phyloP scores from a whole-genome alignment of 192 early-diverging fungal genomes.

The Jimgerdemannia flammicorona region DNA sequence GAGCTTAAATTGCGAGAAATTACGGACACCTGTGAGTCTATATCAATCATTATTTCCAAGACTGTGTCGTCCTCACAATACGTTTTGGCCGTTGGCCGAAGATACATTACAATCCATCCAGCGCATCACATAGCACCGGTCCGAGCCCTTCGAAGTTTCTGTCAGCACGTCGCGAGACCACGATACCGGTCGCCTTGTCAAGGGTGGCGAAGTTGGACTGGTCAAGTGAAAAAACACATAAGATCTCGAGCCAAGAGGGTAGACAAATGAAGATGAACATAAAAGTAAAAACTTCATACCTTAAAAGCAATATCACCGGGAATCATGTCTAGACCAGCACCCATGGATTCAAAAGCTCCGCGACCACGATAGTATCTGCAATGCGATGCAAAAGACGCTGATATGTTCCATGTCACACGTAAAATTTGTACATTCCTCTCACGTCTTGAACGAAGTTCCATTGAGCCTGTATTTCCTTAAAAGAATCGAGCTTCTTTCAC shows the following conservation, averaged over 20 bases:
- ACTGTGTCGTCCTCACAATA: too few relatives aligned
- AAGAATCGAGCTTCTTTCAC: neutral
- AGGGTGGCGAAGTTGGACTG: slow-evolving; percentile 31
- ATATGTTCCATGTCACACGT: too few relatives aligned
- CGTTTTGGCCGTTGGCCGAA: too few relatives aligned
- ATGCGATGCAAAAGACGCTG: too few relatives aligned
- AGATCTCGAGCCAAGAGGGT: neutral
- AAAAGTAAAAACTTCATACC: slow-evolving; percentile 8
- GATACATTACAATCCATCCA: slow-evolving; percentile 20
- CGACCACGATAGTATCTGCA: slow-evolving; percentile 26
- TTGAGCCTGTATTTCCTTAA: neutral
- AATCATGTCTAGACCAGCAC: slow-evolving; percentile 27
- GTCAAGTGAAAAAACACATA: neutral
- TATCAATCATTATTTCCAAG: too few relatives aligned
- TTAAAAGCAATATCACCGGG: slow-evolving; percentile 37
- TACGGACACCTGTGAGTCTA: too few relatives aligned
- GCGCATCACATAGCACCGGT: slow-evolving; percentile 21
- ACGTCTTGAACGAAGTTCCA: too few relatives aligned
- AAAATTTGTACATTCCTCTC: too few relatives aligned
- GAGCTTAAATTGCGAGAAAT: too few relatives aligned
- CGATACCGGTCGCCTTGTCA: slow-evolving; percentile 19
- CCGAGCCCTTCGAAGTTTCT: slow-evolving; percentile 29
- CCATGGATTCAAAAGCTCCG: slow-evolving; percentile 34
- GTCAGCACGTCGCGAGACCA: slow-evolving; percentile 24
- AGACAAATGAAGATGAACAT: neutral